Base-by-base conservation (phyloP, 306 rosid genomes). In the Phaseolus lunatus region DNA sequence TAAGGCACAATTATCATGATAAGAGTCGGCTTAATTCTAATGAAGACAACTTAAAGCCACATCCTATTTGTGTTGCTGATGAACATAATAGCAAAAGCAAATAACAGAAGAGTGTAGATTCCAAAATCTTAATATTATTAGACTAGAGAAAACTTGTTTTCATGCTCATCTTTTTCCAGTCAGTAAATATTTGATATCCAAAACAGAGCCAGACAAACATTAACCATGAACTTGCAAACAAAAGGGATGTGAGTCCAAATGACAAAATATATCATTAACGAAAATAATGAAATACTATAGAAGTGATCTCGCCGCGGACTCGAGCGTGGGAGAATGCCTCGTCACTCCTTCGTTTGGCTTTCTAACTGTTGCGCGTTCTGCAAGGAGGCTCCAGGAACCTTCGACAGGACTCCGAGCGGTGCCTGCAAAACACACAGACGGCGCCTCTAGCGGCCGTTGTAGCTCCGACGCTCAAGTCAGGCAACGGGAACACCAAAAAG, bases 201-300 rank as follows among this genome's bases (percentile, higher is more conserved):
- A 33, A 63, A 18, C 48, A 63, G 35, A 52, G 53, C 44, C 43
- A 43, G 26, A 70, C 27, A 52, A 62, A 19, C 5, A 19, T 41
- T 70, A 62, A 61, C 33, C 43, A 76, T 70, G 61, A 59, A 70
- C 63, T 62, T 10, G 12, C 27, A 53, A 82, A 64, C 65, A 65
- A 59, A n/a, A 48, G 18, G 8, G 43, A 37, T 9, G 9, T 37
- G 43, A 37, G 7, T 37, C 43, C 10, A 37, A 37, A 37, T 37
- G 0, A 37, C 2, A 37, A 37, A 37, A 7, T 2, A 37, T 37
- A 37, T 37, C 12, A 37, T 37, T 9, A 37, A 37, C 12, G 3
- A 39, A 39, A 39, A 2, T 39, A 39, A 2, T 2, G 3, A 39
- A 39, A 39, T 39, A 9, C 10, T 9, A 39, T 8, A 39, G 44